Evolutionary conservation across 1,284 basidiomycete genomes (phyloP), one percentile per base, ranked within the genome.

Genomic region (Leccinum solheimii): DNA sequence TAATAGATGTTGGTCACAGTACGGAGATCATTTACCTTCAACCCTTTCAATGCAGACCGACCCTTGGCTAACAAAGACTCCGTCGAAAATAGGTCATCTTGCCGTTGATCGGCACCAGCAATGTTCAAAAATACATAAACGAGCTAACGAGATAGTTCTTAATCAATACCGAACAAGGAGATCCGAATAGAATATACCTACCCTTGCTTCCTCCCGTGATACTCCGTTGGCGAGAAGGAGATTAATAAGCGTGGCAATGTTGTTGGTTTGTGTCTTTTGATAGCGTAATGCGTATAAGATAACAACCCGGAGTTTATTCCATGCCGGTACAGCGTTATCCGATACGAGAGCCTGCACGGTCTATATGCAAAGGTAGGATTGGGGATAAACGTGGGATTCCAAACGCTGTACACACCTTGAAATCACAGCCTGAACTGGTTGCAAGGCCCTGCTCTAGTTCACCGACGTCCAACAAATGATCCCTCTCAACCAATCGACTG

Each of bases 371-470:
- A 59, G 38, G 45, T 56, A 64, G n/a, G 38, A 43, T 62, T 54
- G 27, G 57, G 40, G 23, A 32, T 40, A 19, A 49, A 34, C 11
- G 26, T 11, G 32, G 50, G 13, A 3, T 23, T 52, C 21, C 13
- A 10, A 52, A 55, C 5, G 34, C 56, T 8, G 57, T 21, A 54
- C 82, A 65, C 66, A 93, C 95, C 81, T 86, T 91, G 66, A 94
- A 82, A 79, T 99, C 97, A 30, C 91, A 85, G 1, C 92, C 94
- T 59, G 96, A 90, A 64, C 92, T 95, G 45, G 94, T 94, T 3
- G 96, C 96, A 59, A 99, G 81, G 45, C 95, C 95, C 77, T 99
- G 97, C 75, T 99, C 97, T 14, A 98, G 85, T 79, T 99, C 97
- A 38, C 93, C 94, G 1, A 97, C 86, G 61, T 94, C 92, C 51